Evolutionary conservation across 805 yeast genomes (phyloP).

Genomic region (Maudiozyma turicensis): DNA sequence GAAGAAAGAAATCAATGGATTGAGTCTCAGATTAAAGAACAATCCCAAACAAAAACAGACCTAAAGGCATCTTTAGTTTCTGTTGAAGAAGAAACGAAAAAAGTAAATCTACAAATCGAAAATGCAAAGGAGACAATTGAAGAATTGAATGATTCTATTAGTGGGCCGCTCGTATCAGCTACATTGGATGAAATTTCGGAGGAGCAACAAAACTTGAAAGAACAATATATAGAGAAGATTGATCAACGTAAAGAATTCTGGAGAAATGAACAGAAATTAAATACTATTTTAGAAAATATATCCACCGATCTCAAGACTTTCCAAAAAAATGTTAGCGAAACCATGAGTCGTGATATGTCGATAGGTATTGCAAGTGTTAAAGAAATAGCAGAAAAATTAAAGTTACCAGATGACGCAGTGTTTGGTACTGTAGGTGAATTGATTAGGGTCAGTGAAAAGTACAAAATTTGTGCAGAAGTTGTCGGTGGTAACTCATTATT

Average conservation of each 20-base stretch:
- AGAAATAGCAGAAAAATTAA: constrained; percentile 49
- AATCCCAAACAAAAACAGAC: constrained; percentile 22
- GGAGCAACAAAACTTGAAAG: constrained; percentile 29
- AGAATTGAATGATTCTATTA: constrained; percentile 31
- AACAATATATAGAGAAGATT: constrained; percentile 35
- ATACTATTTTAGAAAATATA: constrained; percentile 46
- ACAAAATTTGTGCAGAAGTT: constrained; percentile 78
- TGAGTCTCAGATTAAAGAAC: constrained; percentile 36
- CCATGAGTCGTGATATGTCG: constrained; percentile 65
- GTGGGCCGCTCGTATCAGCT: constrained; percentile 27
- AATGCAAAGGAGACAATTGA: constrained; percentile 25
- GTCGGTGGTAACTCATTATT: constrained; percentile 81
- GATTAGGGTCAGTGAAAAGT: constrained; percentile 70
- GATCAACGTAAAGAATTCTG: constrained; percentile 67
- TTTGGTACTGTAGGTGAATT: constrained; percentile 83
- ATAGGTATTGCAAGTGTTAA: constrained; percentile 63
- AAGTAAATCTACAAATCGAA: constrained; percentile 12
- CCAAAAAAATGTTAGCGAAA: constrained; percentile 52
- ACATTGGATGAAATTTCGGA: constrained; percentile 28
- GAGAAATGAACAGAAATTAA: constrained; percentile 66
- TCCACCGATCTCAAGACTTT: constrained; percentile 47
- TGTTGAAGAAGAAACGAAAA: constrained; percentile 3
- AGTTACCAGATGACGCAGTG: constrained; percentile 46
- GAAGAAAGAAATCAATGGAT: constrained; percentile 65
- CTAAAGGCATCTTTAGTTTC: constrained; percentile 13